Percentiles rank a stretch among this genome's conserved stretches.
phyloP scores from a whole-genome alignment of 2,329 filamentous ascomycete genomes.

The Talaromyces marneffei region DNA sequence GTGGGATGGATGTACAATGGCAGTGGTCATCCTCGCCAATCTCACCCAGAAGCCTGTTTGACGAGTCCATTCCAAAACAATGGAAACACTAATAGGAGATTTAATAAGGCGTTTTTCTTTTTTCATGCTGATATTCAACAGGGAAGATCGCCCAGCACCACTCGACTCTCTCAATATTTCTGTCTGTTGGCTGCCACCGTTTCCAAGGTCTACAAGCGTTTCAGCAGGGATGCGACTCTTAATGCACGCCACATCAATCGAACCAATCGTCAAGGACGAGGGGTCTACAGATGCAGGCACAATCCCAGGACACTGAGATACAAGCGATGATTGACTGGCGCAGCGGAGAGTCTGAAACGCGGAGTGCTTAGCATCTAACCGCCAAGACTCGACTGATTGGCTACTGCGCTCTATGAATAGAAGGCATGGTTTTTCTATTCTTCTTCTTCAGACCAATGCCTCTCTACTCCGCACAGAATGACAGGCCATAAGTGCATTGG shows the following conservation, averaged over 20 bases:
- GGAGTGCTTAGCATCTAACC: background rate
- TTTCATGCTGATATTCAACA: background rate
- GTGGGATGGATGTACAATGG: constrained; percentile 9
- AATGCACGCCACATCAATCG: background rate
- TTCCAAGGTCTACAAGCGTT: background rate
- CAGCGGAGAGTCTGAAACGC: background rate
- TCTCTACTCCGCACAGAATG: background rate
- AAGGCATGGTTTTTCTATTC: too few relatives aligned
- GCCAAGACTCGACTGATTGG: background rate
- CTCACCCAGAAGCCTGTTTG: constrained; percentile 3
- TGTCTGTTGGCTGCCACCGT: background rate
- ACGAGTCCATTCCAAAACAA: constrained; percentile 7
- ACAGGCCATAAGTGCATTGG: background rate
- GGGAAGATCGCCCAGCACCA: background rate
- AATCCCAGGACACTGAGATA: background rate
- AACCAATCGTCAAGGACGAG: background rate
- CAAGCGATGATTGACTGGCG: background rate
- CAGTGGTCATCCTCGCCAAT: constrained; percentile 5
- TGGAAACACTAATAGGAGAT: background rate
- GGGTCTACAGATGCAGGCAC: background rate
- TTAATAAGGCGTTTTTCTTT: background rate
- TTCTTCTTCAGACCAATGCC: background rate
- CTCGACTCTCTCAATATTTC: background rate
- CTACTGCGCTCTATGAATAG: background rate
- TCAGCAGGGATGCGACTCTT: background rate